Evolutionary conservation across 345 rosid genomes (phyloP).

Genomic region (thale cress (Arabidopsis thaliana)): TAIR10.1 NC_003076.8:2670001-2670500

Average conservation of each 20-base stretch:
- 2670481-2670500: slow-evolving; percentile 76
- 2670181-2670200: slow-evolving; percentile 54
- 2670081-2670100: background rate
- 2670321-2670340: slow-evolving; percentile 77
- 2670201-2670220: slow-evolving; percentile 55
- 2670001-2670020: background rate
- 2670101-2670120: background rate
- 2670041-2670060: background rate
- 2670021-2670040: background rate
- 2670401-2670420: slow-evolving; percentile 77
- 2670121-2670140: slow-evolving; percentile 2
- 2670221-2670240: slow-evolving; percentile 50
- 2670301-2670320: slow-evolving; percentile 78
- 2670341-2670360: slow-evolving; percentile 68
- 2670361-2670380: slow-evolving; percentile 59
- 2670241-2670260: slow-evolving; percentile 71
- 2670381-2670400: slow-evolving; percentile 74
- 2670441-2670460: slow-evolving; percentile 68
- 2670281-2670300: slow-evolving; percentile 73
- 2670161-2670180: slow-evolving; percentile 29
- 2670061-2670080: background rate
- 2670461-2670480: slow-evolving; percentile 71
- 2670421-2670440: slow-evolving; percentile 75
- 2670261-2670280: slow-evolving; percentile 55
- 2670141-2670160: background rate